Evolutionary conservation across 306 rosid species (phyloP).

Genomic region (Hippophae gyantsensis): DNA sequence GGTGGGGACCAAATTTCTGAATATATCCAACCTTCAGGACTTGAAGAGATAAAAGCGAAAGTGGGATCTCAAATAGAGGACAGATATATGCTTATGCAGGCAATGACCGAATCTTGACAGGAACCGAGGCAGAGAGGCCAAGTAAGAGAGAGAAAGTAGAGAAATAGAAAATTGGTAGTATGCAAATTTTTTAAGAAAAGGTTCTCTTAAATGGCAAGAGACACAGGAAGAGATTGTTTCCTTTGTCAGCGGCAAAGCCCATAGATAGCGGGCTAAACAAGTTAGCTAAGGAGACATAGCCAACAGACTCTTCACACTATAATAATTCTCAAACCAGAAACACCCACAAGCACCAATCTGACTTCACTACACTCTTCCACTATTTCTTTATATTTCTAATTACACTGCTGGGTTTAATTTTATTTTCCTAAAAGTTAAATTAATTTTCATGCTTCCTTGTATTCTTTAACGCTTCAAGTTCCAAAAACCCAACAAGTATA

Average conservation of each 20-base stretch:
- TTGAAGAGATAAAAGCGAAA: constrained; percentile 31
- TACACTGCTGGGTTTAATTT: constrained; percentile 39
- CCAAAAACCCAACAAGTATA: constrained; percentile 46
- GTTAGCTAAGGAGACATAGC: constrained; percentile 74
- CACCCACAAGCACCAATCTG: constrained; percentile 68
- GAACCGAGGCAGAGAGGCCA: constrained; percentile 52
- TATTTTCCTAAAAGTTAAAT: constrained; percentile 21
- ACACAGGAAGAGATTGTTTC: constrained; percentile 73
- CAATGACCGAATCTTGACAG: constrained; percentile 67
- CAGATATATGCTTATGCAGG: constrained; percentile 28
- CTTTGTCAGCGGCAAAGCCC: constrained; percentile 99
- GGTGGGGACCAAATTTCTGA: constrained; percentile 39
- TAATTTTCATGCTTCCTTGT: constrained; percentile 40
- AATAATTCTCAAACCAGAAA: constrained; percentile 50
- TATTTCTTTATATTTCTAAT: constrained; percentile 48
- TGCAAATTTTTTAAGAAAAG: constrained; percentile 38
- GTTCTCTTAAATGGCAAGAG: constrained; percentile 77
- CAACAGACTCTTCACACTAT: constrained; percentile 67
- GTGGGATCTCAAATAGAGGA: constrained; percentile 32
- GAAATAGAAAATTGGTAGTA: constrained; percentile 19
- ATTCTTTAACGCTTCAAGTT: constrained; percentile 47
- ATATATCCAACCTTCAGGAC: constrained; percentile 37
- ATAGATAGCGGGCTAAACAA: constrained; percentile 70
- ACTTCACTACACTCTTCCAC: constrained; percentile 69
- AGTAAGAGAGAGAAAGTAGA: constrained; percentile 40